Evolutionary conservation across 1,284 basidiomycete genomes (phyloP).

Genomic region (Tremellales sp.): DNA sequence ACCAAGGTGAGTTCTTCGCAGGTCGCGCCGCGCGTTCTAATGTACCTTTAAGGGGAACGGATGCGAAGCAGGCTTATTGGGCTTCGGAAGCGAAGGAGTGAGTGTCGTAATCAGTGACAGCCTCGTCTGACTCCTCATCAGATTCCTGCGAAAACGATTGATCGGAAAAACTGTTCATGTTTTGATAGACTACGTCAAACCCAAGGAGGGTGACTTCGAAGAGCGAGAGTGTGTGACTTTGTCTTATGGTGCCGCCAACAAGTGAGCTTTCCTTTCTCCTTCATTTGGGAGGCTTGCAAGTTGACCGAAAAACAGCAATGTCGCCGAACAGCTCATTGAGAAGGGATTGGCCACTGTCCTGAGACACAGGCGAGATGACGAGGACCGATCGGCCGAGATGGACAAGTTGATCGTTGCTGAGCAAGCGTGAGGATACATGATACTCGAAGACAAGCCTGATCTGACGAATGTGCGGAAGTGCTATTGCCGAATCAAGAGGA

Average conservation of each 20-base stretch:
- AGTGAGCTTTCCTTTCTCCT: constrained; percentile 51
- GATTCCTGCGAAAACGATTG: constrained; percentile 82
- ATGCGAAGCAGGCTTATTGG: constrained; percentile 82
- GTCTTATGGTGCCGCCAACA: constrained; percentile 71
- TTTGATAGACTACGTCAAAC: constrained; percentile 80
- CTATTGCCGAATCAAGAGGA: constrained; percentile 72
- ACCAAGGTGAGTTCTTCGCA: constrained; percentile 59
- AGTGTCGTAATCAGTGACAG: constrained; percentile 21
- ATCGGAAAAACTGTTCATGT: constrained; percentile 86
- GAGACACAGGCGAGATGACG: constrained; percentile 89
- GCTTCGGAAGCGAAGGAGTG: constrained; percentile 81
- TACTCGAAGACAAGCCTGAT: background rate
- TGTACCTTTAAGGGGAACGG: constrained; percentile 60
- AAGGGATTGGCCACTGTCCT: constrained; percentile 87
- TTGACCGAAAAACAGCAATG: constrained; percentile 70
- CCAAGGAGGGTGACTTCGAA: constrained; percentile 88
- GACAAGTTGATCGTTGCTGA: constrained; percentile 95
- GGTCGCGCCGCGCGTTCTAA: constrained; percentile 7
- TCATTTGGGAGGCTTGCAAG: background rate
- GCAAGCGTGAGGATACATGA: constrained; percentile 60
- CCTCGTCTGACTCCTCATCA: constrained; percentile 7
- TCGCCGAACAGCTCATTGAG: constrained; percentile 88
- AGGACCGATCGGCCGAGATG: constrained; percentile 88
- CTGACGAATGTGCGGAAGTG: constrained; percentile 54
- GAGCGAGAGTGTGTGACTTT: constrained; percentile 87